Evolutionary conservation across 23 red algal species (phyloP), one percentile per base, ranked within the genome.

Genomic region (Gracilaria gracilis): DNA sequence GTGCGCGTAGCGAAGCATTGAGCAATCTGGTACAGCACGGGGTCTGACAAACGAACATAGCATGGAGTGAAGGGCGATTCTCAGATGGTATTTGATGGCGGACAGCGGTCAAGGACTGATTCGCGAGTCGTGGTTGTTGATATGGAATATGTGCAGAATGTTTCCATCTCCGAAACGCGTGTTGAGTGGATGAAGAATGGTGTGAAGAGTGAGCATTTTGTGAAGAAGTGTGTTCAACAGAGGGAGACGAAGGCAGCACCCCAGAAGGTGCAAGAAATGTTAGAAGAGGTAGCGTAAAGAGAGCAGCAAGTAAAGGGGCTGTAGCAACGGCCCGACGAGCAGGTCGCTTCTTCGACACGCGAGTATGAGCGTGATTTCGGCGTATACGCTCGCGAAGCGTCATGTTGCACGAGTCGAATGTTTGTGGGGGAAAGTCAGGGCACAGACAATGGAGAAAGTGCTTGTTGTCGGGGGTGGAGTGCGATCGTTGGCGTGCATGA

Each of bases 11-110:
- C 11, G 74, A 47, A 34, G 87, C 35, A 0, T 40, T 33, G 9
- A 90, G 27, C 9, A 53, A 12, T 23, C 69, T 32, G 16, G 28
- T 19, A 67, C 87, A 90, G 51, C 87, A 90, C 25, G 71, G 49
- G 29, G 71, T 44, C 34, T 79, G 51, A 57, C 87, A 90, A 34
- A 90, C 58, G 38, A 90, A 67, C 13, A 90, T 55, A 34, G 87
- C 87, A n/a, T 90, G 87, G 5, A 90, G 42, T 1, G 72, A 51
- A 12, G 72, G 72, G 11, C 21, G 72, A 20, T 77, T 51, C 4
- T 51, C 23, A n/a, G 23, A 34, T 15, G 72, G 72, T 5, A 77
- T 46, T 23, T 28, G 72, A 23, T 46, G 40, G 19, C 72, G 72
- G 31, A 77, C 72, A 33, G 72, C 38, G 1, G 21, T n/a, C 38